phyloP scores from a whole-genome alignment of 2,329 filamentous ascomycete species.

The Raffaelea deltoideospora region DNA sequence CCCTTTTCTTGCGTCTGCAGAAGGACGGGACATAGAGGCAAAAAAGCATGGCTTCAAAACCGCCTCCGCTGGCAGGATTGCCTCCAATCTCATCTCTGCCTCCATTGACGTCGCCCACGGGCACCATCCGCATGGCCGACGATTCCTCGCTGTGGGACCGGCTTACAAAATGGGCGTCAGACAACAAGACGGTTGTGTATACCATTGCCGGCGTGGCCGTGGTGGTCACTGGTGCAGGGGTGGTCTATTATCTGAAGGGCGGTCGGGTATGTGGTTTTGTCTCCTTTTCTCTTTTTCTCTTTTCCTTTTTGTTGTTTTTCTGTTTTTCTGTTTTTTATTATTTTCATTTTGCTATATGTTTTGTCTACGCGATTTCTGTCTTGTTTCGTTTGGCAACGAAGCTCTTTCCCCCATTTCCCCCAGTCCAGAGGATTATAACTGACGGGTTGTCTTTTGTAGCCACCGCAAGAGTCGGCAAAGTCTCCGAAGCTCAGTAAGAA shows the following conservation, averaged over 20 bases:
- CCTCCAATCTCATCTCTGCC: conserved; percentile 24
- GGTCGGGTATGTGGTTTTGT: conserved; percentile 32
- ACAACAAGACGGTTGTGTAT: conserved; percentile 92
- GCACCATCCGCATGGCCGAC: conserved; percentile 33
- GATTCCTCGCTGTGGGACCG: conserved; percentile 75
- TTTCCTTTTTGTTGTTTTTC: background rate
- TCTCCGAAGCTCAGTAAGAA: conserved; percentile 73
- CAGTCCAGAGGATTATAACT: background rate
- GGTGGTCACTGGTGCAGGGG: conserved; percentile 79
- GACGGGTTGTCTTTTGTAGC: background rate
- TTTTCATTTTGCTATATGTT: background rate
- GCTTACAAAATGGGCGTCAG: conserved; percentile 78
- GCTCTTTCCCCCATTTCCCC: too few species aligned
- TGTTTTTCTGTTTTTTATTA: background rate
- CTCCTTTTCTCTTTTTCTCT: background rate
- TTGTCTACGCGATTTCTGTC: too few species aligned
- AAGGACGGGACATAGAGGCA: background rate
- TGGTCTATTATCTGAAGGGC: conserved; percentile 73
- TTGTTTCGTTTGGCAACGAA: too few species aligned
- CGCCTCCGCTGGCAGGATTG: conserved; percentile 21
- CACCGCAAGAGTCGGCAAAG: background rate
- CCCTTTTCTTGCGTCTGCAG: background rate
- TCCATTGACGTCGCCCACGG: conserved; percentile 22
- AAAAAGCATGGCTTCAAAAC: conserved; percentile 28
- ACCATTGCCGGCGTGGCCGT: conserved; percentile 90